Evolutionary conservation across 2,329 filamentous ascomycete species (phyloP).

Genomic region (Trichoderma harzianum): DNA sequence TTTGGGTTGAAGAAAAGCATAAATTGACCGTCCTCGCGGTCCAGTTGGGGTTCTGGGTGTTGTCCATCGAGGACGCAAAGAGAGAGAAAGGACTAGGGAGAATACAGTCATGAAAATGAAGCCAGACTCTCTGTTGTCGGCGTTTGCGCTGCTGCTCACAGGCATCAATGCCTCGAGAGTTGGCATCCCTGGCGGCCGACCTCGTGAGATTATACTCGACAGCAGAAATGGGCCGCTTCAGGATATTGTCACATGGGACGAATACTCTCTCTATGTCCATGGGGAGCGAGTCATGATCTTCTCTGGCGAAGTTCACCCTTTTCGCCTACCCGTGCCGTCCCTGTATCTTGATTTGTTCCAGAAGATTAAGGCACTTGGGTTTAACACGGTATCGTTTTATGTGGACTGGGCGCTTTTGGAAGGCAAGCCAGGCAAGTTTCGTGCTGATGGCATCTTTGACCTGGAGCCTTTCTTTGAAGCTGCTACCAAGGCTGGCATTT

Average conservation of each 20-base stretch:
- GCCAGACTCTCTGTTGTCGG: conserved; percentile 18
- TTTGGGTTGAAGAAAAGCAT: not conserved
- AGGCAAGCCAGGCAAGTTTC: conserved; percentile 66
- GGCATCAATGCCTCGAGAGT: conserved; percentile 20
- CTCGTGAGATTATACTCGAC: conserved; percentile 25
- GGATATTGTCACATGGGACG: conserved; percentile 63
- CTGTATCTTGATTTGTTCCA: conserved; percentile 70
- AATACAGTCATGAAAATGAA: conserved; percentile 23
- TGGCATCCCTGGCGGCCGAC: conserved; percentile 21
- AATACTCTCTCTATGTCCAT: conserved; percentile 65
- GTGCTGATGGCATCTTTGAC: conserved; percentile 68
- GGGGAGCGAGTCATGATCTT: conserved; percentile 70
- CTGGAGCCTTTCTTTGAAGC: conserved; percentile 74
- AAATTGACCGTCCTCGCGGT: not conserved
- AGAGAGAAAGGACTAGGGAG: not conserved
- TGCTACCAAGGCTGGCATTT: conserved; percentile 69
- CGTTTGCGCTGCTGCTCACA: conserved; percentile 17
- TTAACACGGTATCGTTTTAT: conserved; percentile 78
- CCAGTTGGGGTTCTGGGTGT: not conserved
- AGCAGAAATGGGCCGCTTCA: conserved; percentile 29
- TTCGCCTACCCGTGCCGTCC: conserved; percentile 44
- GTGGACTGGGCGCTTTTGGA: conserved; percentile 75
- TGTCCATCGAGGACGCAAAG: not conserved
- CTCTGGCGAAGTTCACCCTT: conserved; percentile 72
- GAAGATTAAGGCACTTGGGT: conserved; percentile 77